phyloP scores from a whole-genome alignment of 176 grass and related monocot genomes.

The Saccharum officinarum region DNA sequence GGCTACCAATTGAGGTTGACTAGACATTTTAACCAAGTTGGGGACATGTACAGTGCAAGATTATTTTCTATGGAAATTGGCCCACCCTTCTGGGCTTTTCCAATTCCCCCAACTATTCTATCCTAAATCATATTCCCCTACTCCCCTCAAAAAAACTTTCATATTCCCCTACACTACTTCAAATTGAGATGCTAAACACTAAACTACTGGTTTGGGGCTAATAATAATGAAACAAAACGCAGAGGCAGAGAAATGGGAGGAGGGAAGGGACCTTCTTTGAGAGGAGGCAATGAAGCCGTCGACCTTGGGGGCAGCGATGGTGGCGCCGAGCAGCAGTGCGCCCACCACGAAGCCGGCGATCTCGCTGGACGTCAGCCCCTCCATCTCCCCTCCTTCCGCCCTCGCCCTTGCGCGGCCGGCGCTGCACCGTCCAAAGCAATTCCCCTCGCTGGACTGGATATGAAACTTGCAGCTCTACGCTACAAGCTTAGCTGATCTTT shows the following conservation, averaged over 20 bases:
- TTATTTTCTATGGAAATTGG: neutral
- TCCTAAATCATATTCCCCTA: neutral
- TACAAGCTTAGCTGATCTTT: neutral
- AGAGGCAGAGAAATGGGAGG: neutral
- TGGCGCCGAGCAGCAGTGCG: constrained; percentile 58
- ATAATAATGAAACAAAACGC: neutral
- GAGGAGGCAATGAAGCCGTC: constrained; percentile 81
- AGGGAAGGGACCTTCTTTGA: constrained; percentile 60
- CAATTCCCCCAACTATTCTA: neutral
- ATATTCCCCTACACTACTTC: neutral
- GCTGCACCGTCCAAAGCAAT: neutral
- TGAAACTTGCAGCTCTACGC: neutral
- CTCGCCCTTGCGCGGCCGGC: too few relatives aligned
- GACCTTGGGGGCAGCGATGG: constrained; percentile 72
- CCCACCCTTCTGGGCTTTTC: too few relatives aligned
- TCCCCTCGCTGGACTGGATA: neutral
- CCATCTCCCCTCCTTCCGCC: constrained; percentile 34
- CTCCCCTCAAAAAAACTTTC: too few relatives aligned
- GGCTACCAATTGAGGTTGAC: neutral
- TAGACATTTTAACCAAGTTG: neutral
- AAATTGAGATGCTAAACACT: neutral
- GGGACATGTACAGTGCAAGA: neutral
- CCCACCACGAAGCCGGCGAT: constrained; percentile 83
- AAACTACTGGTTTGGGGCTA: neutral
- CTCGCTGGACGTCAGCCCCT: constrained; percentile 72